Percentiles rank a stretch among this genome's conserved stretches.
These are phyloP conservation scores for Arbutus unedo DNA, from an alignment of 148 eudicot species.

Conservation along the genomic window DNA sequence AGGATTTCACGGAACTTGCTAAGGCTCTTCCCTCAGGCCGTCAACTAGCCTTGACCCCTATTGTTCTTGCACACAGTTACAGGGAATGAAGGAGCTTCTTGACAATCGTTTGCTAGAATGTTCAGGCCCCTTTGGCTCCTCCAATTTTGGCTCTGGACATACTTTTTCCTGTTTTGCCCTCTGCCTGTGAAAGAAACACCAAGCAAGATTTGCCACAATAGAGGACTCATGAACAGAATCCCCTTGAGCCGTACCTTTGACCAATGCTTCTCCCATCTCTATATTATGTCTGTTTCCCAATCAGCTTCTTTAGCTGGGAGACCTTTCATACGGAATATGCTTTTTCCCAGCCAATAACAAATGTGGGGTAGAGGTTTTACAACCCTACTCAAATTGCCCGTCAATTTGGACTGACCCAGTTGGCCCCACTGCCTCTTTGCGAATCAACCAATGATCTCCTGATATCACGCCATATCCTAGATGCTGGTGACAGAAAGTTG, in stretches of 20 bases:
- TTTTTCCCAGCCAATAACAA: neutral
- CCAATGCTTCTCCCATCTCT: too few species aligned
- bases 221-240: too few species aligned
- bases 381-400: neutral
- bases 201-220: too few species aligned
- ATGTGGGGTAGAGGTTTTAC: neutral
- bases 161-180: too few species aligned
- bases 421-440: neutral
- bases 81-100: neutral
- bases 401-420: neutral
- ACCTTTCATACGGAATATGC: neutral
- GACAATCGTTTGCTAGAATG: neutral
- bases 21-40: neutral
- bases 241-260: too few species aligned
- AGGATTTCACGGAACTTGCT: neutral
- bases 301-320: neutral
- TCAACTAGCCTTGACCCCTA: neutral
- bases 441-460: neutral
- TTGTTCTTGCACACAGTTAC: neutral
- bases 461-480: too few species aligned
- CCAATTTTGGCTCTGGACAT: too few species aligned
- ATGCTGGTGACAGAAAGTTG: too few species aligned
- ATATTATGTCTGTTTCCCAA: too few species aligned
- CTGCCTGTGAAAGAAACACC: too few species aligned
- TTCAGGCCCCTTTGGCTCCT: too few species aligned